phyloP scores from a whole-genome alignment of 306 rosid genomes.

The Glycine tomentella region DNA sequence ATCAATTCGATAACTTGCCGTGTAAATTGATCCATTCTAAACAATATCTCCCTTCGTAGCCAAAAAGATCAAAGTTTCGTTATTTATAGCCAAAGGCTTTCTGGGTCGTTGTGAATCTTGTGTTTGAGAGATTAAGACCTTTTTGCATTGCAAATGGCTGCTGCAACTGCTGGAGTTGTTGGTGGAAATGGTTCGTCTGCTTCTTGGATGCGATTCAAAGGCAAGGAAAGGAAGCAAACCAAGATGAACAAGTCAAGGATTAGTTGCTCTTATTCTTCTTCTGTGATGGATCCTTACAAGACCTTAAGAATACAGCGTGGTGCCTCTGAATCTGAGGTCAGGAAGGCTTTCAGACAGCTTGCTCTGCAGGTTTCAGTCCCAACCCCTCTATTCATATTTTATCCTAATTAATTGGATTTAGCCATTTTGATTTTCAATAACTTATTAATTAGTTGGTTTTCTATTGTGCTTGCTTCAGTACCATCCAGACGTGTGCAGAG shows the following conservation, averaged over 20 bases:
- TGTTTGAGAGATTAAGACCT: not conserved
- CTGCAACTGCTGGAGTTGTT: conserved; percentile 55
- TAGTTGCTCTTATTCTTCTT: conserved; percentile 45
- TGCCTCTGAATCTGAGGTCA: conserved; percentile 90
- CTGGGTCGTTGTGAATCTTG: not conserved
- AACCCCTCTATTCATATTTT: not conserved
- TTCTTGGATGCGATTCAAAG: conserved; percentile 57
- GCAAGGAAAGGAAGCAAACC: conserved; percentile 42
- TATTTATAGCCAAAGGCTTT: conserved; percentile 33
- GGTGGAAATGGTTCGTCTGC: conserved; percentile 37
- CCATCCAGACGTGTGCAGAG: conserved; percentile 94
- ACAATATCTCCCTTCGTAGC: not conserved
- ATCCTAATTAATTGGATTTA: too few relatives aligned
- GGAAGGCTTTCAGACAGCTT: conserved; percentile 84
- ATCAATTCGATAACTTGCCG: not conserved
- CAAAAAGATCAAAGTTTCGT: not conserved
- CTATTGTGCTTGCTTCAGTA: conserved; percentile 62
- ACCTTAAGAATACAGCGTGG: conserved; percentile 70
- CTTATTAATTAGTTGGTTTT: not conserved
- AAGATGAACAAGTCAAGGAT: conserved; percentile 48
- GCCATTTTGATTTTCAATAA: too few relatives aligned
- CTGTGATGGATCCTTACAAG: conserved; percentile 70
- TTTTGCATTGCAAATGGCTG: conserved; percentile 52
- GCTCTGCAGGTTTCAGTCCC: conserved; percentile 72
- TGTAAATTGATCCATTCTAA: conserved; percentile 46